Conservation (phyloP, 2,329 filamentous ascomycete genomes). For the Phaeophleospora eucalypticola region DNA sequence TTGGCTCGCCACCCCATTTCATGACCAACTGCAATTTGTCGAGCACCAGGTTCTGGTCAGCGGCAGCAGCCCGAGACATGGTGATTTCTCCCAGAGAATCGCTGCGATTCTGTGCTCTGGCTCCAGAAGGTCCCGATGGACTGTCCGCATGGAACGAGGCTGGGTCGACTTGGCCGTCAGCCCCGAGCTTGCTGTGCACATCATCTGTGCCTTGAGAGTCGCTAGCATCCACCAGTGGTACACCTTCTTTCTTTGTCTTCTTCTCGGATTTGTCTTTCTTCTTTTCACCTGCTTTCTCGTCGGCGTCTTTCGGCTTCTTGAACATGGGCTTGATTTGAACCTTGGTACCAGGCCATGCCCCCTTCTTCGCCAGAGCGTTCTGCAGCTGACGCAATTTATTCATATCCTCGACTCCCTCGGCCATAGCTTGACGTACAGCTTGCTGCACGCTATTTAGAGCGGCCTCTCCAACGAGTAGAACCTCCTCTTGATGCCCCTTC, state of each 20-base stretch:
- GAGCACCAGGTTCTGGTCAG: slow-evolving; percentile 84
- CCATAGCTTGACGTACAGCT: slow-evolving; percentile 76
- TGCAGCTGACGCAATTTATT: slow-evolving; percentile 81
- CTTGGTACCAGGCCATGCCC: slow-evolving; percentile 90
- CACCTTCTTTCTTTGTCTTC: slow-evolving; percentile 16
- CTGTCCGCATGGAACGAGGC: slow-evolving; percentile 25
- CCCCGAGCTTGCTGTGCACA: slow-evolving; percentile 10
- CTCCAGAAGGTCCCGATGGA: slow-evolving; percentile 33
- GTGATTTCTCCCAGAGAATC: slow-evolving; percentile 88
- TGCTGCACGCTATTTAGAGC: slow-evolving; percentile 84
- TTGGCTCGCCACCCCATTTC: slow-evolving; percentile 98
- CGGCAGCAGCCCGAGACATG: slow-evolving; percentile 88
- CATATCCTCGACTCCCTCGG: slow-evolving; percentile 75
- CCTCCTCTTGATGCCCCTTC: slow-evolving; percentile 93
- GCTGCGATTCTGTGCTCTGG: slow-evolving; percentile 58
- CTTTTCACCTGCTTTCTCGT: slow-evolving; percentile 13
- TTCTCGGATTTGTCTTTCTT: slow-evolving; percentile 50
- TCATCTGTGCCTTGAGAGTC: slow-evolving; percentile 8
- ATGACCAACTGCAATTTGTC: slow-evolving; percentile 97
- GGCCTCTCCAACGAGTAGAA: slow-evolving; percentile 85
- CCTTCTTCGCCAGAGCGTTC: slow-evolving; percentile 87
- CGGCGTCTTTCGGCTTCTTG: slow-evolving; percentile 64
- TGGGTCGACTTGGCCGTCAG: neutral
- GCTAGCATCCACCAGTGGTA: slow-evolving; percentile 10
- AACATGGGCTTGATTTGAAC: slow-evolving; percentile 99